Evolutionary conservation across 768 basidiomycete genomes (phyloP).

Genomic region (Kwoniella mangroviensis): DNA sequence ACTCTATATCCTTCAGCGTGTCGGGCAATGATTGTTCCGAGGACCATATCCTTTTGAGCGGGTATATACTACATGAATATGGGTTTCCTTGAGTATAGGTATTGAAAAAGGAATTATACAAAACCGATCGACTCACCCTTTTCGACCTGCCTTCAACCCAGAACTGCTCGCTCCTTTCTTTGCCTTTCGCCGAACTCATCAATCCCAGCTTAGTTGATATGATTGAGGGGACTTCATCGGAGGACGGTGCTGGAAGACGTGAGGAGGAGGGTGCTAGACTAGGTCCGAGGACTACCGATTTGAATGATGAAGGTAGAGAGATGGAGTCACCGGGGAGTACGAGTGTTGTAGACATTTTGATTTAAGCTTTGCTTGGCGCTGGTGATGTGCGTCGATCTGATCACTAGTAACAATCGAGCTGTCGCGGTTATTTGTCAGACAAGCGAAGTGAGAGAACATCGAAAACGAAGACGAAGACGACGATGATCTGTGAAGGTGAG

Average conservation of each 20-base stretch:
- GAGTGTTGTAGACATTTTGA: conserved; percentile 61
- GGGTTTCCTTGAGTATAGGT: background rate
- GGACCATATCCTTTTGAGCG: conserved; percentile 83
- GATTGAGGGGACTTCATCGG: conserved; percentile 56
- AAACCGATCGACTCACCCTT: conserved; percentile 74
- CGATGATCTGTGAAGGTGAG: background rate
- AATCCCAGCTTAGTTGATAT: conserved; percentile 50
- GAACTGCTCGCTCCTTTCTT: conserved; percentile 70
- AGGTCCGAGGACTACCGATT: conserved; percentile 75
- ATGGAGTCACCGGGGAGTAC: conserved; percentile 83
- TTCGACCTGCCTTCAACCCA: conserved; percentile 87
- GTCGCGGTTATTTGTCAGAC: too few species aligned
- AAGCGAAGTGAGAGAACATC: too few species aligned
- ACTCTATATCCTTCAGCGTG: conserved; percentile 89
- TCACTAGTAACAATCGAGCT: too few species aligned
- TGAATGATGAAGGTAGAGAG: conserved; percentile 61
- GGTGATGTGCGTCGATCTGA: too few species aligned
- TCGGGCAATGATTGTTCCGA: conserved; percentile 78
- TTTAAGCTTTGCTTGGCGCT: background rate
- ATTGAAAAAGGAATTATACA: too few species aligned
- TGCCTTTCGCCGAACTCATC: conserved; percentile 38
- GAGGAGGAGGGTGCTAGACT: conserved; percentile 67
- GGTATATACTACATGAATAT: conserved; percentile 74
- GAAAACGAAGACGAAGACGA: too few species aligned
- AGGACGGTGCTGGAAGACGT: conserved; percentile 35